Evolutionary conservation across 2,329 filamentous ascomycete species (phyloP).

Genomic region (Berkeleyomyces basicola): DNA sequence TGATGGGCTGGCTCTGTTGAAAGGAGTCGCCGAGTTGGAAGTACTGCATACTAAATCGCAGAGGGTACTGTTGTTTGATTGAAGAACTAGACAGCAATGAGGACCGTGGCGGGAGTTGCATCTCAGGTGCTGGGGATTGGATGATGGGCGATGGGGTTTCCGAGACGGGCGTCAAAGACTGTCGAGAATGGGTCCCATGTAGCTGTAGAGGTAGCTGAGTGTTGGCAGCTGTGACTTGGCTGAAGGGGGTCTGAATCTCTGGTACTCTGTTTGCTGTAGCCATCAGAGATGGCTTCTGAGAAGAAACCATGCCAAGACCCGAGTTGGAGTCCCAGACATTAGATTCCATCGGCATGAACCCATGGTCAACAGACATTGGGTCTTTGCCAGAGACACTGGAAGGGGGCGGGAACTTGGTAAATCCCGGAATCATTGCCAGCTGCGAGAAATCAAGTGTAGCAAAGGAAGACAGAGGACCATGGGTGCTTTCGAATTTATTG

Average conservation of each 20-base stretch:
- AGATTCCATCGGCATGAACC: constrained; percentile 18
- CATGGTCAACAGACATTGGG: constrained; percentile 17
- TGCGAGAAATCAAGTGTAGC: constrained; percentile 27
- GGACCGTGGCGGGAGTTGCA: not conserved
- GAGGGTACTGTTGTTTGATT: constrained; percentile 21
- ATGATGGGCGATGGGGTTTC: not conserved
- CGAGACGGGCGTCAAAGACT: not conserved
- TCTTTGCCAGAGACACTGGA: constrained; percentile 10
- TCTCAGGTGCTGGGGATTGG: constrained; percentile 7
- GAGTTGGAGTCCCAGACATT: not conserved
- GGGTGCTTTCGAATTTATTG: constrained; percentile 26
- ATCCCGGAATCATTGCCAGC: constrained; percentile 32
- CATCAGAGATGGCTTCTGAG: not conserved
- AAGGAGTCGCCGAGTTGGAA: constrained; percentile 29
- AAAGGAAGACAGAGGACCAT: constrained; percentile 25
- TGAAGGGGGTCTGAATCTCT: not conserved
- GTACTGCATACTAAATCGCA: constrained; percentile 38
- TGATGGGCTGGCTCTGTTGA: constrained; percentile 31
- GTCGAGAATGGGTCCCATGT: not conserved
- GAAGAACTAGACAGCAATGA: constrained; percentile 6
- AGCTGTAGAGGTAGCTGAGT: not conserved
- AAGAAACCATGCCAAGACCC: not conserved
- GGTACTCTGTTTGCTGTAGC: not conserved
- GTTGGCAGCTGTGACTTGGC: not conserved
- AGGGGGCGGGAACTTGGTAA: constrained; percentile 20